Percentiles rank a stretch among this genome's conserved stretches.
phyloP scores from a whole-genome alignment of 2,329 filamentous ascomycete species.

The Trichophyton schoenleinii region DNA sequence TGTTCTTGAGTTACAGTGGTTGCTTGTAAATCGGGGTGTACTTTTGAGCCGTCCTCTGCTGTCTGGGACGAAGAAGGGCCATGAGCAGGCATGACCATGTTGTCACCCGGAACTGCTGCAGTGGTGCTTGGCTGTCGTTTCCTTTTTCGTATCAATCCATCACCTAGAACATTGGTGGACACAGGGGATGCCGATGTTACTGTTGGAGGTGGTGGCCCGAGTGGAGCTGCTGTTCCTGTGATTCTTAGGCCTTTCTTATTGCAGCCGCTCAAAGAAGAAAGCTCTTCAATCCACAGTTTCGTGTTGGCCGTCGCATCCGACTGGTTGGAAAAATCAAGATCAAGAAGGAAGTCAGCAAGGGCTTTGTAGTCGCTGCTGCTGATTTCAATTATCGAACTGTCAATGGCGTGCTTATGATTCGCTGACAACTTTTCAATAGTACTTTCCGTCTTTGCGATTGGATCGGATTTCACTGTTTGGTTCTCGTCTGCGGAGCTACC shows the following conservation, averaged over 20 bases:
- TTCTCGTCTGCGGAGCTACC: not conserved
- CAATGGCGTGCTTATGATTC: slow-evolving; percentile 8
- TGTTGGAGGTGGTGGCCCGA: not conserved
- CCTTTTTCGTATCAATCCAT: slow-evolving; percentile 27
- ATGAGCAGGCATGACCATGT: not conserved
- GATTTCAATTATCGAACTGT: slow-evolving; percentile 26
- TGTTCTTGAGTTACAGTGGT: not conserved
- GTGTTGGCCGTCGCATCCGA: slow-evolving; percentile 29
- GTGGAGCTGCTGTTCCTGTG: slow-evolving; percentile 17
- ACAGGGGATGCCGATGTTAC: not conserved
- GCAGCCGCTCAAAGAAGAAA: slow-evolving; percentile 28
- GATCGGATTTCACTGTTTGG: slow-evolving; percentile 13
- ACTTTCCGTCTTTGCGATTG: slow-evolving; percentile 18
- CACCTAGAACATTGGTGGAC: slow-evolving; percentile 19
- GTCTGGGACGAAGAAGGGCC: not conserved
- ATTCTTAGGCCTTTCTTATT: slow-evolving; percentile 27
- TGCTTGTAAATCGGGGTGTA: not conserved
- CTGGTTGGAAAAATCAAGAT: slow-evolving; percentile 32
- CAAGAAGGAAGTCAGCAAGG: slow-evolving; percentile 28
- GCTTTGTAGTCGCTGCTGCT: slow-evolving; percentile 29
- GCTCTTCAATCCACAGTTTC: slow-evolving; percentile 30
- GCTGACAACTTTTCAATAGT: not conserved
- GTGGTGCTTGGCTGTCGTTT: slow-evolving; percentile 20
- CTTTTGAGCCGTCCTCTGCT: not conserved
- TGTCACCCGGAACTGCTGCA: not conserved